These are phyloP conservation scores for Davidsoniella eucalypti DNA, from an alignment of 2,329 filamentous ascomycete species.

Conservation along the genomic window DNA sequence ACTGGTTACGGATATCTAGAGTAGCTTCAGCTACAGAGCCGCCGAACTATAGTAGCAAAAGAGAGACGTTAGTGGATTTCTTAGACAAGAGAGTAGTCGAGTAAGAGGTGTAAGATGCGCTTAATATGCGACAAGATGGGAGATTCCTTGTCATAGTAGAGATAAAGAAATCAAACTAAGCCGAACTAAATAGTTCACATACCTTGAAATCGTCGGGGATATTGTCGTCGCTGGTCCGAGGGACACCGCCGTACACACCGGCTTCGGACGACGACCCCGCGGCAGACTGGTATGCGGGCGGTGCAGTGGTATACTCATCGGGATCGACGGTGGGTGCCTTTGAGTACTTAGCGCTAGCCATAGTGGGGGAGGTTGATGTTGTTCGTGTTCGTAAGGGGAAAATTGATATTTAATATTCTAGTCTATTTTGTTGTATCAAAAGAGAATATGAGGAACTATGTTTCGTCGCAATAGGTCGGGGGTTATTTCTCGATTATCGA, in stretches of 20 bases:
- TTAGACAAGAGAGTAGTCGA: not conserved
- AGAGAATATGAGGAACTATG: too few relatives aligned
- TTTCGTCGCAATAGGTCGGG: too few relatives aligned
- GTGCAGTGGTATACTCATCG: conserved; percentile 62
- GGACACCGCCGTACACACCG: conserved; percentile 38
- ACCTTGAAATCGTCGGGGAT: conserved; percentile 96
- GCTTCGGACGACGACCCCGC: conserved; percentile 35
- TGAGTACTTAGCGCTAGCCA: conserved; percentile 71
- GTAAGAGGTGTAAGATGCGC: not conserved
- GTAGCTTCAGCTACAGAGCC: conserved; percentile 87
- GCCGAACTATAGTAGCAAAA: conserved; percentile 47
- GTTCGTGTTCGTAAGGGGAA: too few relatives aligned
- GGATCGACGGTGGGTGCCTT: conserved; percentile 76
- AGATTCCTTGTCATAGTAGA: not conserved
- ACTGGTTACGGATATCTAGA: conserved; percentile 90
- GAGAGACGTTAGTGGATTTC: not conserved
- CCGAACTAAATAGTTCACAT: conserved; percentile 4
- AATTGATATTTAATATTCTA: too few relatives aligned
- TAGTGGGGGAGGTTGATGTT: conserved; percentile 20
- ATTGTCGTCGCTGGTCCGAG: conserved; percentile 74
- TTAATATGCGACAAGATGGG: not conserved
- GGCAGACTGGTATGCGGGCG: conserved; percentile 56
- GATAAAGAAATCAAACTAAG: not conserved
- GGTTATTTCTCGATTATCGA: too few relatives aligned
- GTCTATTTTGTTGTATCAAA: too few relatives aligned